Base-by-base conservation (phyloP, 2,329 filamentous ascomycete species). In the Claviceps quebecensis region DNA sequence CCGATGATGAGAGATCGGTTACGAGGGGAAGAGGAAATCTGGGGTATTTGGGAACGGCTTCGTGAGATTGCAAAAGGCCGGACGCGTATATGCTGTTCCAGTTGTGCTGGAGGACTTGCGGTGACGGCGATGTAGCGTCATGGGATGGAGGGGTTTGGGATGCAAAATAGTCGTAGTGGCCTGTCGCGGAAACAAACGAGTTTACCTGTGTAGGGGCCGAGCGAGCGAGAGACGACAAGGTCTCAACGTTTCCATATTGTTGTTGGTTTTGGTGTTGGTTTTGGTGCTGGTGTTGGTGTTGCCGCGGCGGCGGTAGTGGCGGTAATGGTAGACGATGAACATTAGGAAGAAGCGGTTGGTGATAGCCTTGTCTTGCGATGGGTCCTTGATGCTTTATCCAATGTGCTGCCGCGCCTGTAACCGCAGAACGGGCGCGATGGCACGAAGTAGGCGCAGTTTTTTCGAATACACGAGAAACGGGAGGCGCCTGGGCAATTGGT, bases 401-500 rank as follows among this genome's bases (percentile, higher is more conserved):
- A 26, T 56, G 56, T 26, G 58, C 49, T 22, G 59, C 56, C 53
- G 64, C 63, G 29, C 65, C 55, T 41, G 63, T 61, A 39, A 65
- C 63, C 48, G 64, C 64, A 38, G 76, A 75, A 60, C 69, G 72
- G 43, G 75, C 70, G 52, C 74, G 67, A 22, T 68, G 62, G 49
- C 74, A 68, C 13, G 69, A 59, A 13, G 63, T 60, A 45, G 26
- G 16, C 13, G 72, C 61, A 9, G 68, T 55, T 63, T 76, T 76
- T 67, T 78, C 80, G 49, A 65, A 61, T 52, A 71, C 66, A 48
- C 67, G 70, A 44, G 72, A 66, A 58, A 78, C 76, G 0, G 77
- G 77, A 22, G 77, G 74, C 9, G 77, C 69, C 63, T 81, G 81
- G 52, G 79, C 80, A 55, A 84, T 76, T 53, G 80, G 80, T 53